phyloP scores from a whole-genome alignment of 805 yeast species.

The Wickerhamiella dianesei region DNA sequence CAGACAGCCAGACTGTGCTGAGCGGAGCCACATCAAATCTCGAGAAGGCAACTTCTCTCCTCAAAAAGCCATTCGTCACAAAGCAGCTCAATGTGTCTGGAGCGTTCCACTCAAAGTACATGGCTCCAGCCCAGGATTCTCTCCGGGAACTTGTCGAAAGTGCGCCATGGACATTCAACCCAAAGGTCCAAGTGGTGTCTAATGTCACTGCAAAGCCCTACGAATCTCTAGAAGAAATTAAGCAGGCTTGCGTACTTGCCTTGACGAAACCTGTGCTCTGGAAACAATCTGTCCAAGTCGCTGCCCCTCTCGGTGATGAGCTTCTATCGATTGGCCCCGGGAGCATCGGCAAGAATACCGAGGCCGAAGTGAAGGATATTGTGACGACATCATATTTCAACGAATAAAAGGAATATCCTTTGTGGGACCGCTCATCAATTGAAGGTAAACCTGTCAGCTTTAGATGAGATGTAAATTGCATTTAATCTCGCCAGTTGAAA shows the following conservation, averaged over 20 bases:
- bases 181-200: conserved; percentile 21
- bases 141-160: conserved; percentile 20
- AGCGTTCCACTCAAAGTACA: conserved; percentile 36
- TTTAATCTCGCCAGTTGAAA: too few species aligned
- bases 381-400: neutral
- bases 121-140: conserved; percentile 28
- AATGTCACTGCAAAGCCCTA: conserved; percentile 25
- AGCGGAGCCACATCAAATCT: conserved; percentile 30
- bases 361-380: neutral
- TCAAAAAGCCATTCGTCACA: conserved; percentile 16
- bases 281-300: conserved; percentile 19
- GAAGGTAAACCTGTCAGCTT: neutral
- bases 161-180: conserved; percentile 6
- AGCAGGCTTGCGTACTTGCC: conserved; percentile 16
- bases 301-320: conserved; percentile 10
- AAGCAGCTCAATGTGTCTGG: conserved; percentile 32
- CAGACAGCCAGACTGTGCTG: conserved; percentile 31
- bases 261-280: conserved; percentile 24
- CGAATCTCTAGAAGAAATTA: conserved; percentile 19
- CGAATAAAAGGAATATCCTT: neutral
- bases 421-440: neutral
- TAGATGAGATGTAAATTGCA: too few species aligned
- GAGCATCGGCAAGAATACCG: conserved; percentile 18
- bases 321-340: conserved; percentile 23
- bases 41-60: conserved; percentile 17